Base-by-base conservation (phyloP, 352 stramenopile genomes). In the Pythium utonaiense region DNA sequence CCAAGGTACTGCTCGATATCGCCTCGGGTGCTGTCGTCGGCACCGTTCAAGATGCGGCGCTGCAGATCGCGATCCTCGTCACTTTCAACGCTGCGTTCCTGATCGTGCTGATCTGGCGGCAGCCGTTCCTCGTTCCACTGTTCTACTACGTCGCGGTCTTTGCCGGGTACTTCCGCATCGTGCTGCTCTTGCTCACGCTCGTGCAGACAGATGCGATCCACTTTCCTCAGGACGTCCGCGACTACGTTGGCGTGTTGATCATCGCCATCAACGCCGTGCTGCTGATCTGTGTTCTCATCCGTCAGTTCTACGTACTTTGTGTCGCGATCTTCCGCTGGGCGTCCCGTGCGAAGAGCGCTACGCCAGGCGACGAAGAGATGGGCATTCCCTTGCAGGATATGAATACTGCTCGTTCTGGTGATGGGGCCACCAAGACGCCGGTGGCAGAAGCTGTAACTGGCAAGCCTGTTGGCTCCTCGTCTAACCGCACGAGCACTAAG, bases 1-100 rank as follows among this genome's bases (percentile, higher is more conserved):
- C 63, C 12, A 83, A 79, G 51, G 60, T 83, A 59, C 53, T 69
- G 3, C 68, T 82, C 25, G 77, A 83, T 52, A 64, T 75, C 24
- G 65, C 64, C 24, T 82, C 70, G 0, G 77, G 77, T 1, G 73
- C 62, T 3, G 61, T 83, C 9, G 59, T 83, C 1, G 77, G 65
- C 19, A 64, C 61, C 2, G 62, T 75, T 19, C 61, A 66, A 22
- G 64, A 78, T 38, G 60, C 53, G 17, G 69, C 80, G 57, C 6
- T 67, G 22, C 74, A 86, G 57, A 74, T 84, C 53, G 66, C 53
- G 10, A 12, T 77, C 9, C 65, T 83, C 12, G 67, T 86, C 10
- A 59, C 50, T 6, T 64, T 86, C 21, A 78, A 86, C 34, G 64
- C 44, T 31, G 16, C 60, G 13, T 79, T 76, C 33, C 60, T 86